Percentiles rank a stretch among this genome's conserved stretches.
phyloP scores from a whole-genome alignment of 345 rosid species.

The Clausena lansium region DNA sequence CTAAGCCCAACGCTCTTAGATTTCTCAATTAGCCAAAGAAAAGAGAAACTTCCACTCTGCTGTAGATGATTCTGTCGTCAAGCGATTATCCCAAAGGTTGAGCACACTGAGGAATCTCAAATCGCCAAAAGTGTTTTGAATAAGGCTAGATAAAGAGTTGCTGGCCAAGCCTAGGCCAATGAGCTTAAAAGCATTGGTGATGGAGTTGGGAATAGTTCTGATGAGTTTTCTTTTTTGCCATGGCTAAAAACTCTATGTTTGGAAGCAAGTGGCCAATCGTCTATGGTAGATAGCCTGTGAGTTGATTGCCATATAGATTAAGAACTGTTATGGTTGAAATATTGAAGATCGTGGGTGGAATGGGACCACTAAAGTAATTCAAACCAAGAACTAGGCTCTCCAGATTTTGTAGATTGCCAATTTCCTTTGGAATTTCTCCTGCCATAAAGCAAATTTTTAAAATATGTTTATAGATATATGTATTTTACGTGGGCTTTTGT shows the following conservation, averaged over 20 bases:
- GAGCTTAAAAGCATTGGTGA: constrained; percentile 3
- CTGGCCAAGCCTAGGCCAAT: rapidly evolving
- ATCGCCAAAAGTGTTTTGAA: background rate
- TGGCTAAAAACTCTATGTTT: background rate
- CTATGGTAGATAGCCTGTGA: constrained; percentile 9
- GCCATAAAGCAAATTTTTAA: background rate
- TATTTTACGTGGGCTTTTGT: too few species aligned
- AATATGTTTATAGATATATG: too few species aligned
- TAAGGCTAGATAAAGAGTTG: background rate
- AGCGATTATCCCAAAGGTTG: background rate
- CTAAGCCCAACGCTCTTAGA: rapidly evolving
- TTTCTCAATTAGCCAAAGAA: background rate
- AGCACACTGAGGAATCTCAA: background rate
- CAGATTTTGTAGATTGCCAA: constrained; percentile 10
- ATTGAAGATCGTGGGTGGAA: constrained; percentile 1
- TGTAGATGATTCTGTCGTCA: too few species aligned
- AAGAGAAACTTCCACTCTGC: background rate
- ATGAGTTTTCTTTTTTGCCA: background rate
- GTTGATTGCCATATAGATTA: background rate
- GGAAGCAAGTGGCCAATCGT: background rate
- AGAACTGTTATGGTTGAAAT: background rate
- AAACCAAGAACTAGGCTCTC: background rate
- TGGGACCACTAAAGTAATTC: constrained; percentile 13
- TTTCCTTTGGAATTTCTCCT: constrained; percentile 23
- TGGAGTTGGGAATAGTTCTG: constrained; percentile 6